Conservation (phyloP, 305 asterid species). For the Fraxinus xanthoxyloides region DNA sequence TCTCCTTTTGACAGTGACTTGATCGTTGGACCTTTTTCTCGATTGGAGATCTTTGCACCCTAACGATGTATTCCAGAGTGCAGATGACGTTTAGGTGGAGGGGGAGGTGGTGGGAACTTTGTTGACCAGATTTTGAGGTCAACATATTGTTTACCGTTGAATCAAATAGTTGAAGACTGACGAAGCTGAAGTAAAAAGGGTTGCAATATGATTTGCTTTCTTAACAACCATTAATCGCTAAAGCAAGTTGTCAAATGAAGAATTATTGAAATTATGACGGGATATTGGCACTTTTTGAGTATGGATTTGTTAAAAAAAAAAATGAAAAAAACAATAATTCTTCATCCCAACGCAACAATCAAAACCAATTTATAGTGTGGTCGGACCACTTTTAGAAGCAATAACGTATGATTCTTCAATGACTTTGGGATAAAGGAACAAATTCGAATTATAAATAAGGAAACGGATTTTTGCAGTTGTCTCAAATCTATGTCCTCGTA, state of each 20-base stretch:
- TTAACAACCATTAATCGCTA: background rate
- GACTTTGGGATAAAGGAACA: background rate
- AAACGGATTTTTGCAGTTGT: background rate
- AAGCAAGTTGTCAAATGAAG: background rate
- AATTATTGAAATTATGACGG: background rate
- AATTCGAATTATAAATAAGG: background rate
- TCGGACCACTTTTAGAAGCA: background rate
- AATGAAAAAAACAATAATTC: too few relatives aligned
- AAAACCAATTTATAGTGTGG: background rate
- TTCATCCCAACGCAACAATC: background rate
- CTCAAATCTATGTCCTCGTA: background rate
- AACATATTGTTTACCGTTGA: too few relatives aligned
- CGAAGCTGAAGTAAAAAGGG: background rate
- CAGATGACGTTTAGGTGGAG: background rate
- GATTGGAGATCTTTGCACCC: background rate
- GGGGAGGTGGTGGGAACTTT: too few relatives aligned
- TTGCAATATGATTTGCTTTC: background rate
- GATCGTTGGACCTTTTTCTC: background rate
- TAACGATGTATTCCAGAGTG: background rate
- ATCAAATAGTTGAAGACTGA: background rate
- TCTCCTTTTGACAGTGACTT: background rate
- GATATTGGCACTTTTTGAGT: background rate
- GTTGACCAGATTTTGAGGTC: too few relatives aligned
- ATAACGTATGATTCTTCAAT: background rate
- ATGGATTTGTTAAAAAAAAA: background rate